Conservation (phyloP, 2,329 filamentous ascomycete genomes). For the Ophiobolus disseminans region DNA sequence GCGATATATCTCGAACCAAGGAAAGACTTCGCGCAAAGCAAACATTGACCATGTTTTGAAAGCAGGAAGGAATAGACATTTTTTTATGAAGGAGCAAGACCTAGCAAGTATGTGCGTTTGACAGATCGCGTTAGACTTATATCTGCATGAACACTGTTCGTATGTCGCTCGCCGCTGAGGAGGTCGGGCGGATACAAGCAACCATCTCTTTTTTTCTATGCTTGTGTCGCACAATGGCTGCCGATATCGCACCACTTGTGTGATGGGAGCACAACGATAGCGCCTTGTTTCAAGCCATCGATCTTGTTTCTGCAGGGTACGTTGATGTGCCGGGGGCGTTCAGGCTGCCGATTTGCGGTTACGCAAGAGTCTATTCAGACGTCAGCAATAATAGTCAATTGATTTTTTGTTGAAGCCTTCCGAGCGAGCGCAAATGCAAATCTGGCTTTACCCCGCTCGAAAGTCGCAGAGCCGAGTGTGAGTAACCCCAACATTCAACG, state of each 20-base stretch:
- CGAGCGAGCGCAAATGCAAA: background rate
- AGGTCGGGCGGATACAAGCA: no score
- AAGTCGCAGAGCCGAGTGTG: background rate
- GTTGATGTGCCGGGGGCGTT: constrained; percentile 6
- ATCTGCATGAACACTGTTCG: no score
- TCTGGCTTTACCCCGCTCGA: constrained; percentile 2
- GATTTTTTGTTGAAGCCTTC: background rate
- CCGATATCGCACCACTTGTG: constrained; percentile 22
- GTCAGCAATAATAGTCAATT: constrained; percentile 8
- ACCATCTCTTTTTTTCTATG: background rate
- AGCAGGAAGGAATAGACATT: no score
- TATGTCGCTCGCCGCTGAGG: no score
- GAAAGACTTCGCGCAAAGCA: no score
- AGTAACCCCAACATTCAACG: constrained; percentile 3
- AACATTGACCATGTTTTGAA: no score
- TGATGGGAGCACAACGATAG: background rate
- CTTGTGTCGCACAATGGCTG: constrained; percentile 12
- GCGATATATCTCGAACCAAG: no score
- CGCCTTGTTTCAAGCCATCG: constrained; percentile 8
- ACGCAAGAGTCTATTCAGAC: constrained; percentile 14
- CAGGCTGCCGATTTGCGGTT: constrained; percentile 8
- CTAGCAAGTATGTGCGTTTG: no score
- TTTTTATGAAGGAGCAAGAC: no score
- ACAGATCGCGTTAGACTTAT: no score
- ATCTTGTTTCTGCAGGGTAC: constrained; percentile 11